Evolutionary conservation across 1,284 basidiomycete species (phyloP).

Genomic region (Stygiomarasmius scandens): DNA sequence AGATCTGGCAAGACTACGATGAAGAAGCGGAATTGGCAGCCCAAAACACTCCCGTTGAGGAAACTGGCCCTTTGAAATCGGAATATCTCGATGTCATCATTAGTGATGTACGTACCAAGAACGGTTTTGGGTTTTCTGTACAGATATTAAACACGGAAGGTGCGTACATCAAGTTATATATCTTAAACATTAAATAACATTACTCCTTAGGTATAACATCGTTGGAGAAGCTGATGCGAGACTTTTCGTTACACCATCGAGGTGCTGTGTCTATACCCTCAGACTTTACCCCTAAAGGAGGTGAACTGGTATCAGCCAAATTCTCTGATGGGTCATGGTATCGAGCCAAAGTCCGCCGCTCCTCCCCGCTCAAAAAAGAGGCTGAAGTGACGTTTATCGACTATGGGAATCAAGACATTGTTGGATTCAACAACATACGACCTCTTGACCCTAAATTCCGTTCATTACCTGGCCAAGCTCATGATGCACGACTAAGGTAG

Average conservation of each 20-base stretch:
- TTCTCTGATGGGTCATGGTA: slow-evolving; percentile 94
- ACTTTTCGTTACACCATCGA: slow-evolving; percentile 86
- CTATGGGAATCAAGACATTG: slow-evolving; percentile 88
- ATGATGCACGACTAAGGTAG: slow-evolving; percentile 78
- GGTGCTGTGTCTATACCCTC: slow-evolving; percentile 59
- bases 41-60: slow-evolving; percentile 44
- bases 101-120: slow-evolving; percentile 81
- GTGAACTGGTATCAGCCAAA: slow-evolving; percentile 90
- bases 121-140: slow-evolving; percentile 86
- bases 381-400: slow-evolving; percentile 88
- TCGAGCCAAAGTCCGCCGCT: slow-evolving; percentile 84
- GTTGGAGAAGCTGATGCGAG: slow-evolving; percentile 91
- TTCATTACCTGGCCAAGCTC: slow-evolving; percentile 81
- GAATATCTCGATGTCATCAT: slow-evolving; percentile 93
- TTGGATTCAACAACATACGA: slow-evolving; percentile 75
- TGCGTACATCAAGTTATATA: slow-evolving; percentile 33
- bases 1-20: slow-evolving; percentile 87
- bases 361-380: slow-evolving; percentile 84
- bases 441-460: slow-evolving; percentile 88
- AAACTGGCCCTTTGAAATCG: slow-evolving; percentile 63
- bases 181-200: slow-evolving; percentile 2
- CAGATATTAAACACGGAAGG: slow-evolving; percentile 91
- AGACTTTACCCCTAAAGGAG: slow-evolving; percentile 76
- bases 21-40: slow-evolving; percentile 62
- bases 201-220: slow-evolving; percentile 73